Evolutionary conservation across 2,329 filamentous ascomycete species (phyloP).

Genomic region (Escovopsis sp.): DNA sequence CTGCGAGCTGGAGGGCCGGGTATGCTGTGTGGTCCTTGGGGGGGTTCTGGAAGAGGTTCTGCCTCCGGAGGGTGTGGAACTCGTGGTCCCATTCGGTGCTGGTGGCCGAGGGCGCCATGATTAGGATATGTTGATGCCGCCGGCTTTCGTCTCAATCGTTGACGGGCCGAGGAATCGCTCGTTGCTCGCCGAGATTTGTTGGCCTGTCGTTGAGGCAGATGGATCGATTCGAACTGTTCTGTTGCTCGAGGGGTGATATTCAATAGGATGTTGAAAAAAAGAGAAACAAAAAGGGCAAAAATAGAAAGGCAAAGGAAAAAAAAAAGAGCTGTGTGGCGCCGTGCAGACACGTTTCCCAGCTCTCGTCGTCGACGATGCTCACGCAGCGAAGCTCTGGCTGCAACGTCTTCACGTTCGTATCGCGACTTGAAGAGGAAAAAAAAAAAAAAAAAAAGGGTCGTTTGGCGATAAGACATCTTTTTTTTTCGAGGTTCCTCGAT

Average conservation of each 20-base stretch:
- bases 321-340: too few species aligned
- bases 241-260: too few species aligned
- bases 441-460: slow-evolving; percentile 18
- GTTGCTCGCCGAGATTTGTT: neutral
- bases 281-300: too few species aligned
- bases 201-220: slow-evolving; percentile 1
- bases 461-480: slow-evolving; percentile 16
- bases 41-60: slow-evolving; percentile 78
- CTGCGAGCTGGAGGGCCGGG: slow-evolving; percentile 69
- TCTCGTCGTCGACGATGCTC: too few species aligned
- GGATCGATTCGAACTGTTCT: neutral
- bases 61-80: slow-evolving; percentile 73
- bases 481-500: neutral
- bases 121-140: too few species aligned
- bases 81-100: slow-evolving; percentile 67
- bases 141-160: too few species aligned
- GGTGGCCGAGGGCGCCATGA: slow-evolving; percentile 44
- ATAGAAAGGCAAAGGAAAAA: too few species aligned
- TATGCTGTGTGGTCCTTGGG: slow-evolving; percentile 80
- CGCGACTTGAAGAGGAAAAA: slow-evolving; percentile 13
- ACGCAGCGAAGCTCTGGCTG: too few species aligned
- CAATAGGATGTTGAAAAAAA: too few species aligned
- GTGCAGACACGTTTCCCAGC: too few species aligned
- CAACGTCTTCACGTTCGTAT: too few species aligned
- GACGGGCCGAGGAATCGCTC: neutral